Evolutionary conservation across 2,329 filamentous ascomycete genomes (phyloP), one percentile per base, ranked within the genome.

Genomic region (Pseudogymnoascus destructans): DNA sequence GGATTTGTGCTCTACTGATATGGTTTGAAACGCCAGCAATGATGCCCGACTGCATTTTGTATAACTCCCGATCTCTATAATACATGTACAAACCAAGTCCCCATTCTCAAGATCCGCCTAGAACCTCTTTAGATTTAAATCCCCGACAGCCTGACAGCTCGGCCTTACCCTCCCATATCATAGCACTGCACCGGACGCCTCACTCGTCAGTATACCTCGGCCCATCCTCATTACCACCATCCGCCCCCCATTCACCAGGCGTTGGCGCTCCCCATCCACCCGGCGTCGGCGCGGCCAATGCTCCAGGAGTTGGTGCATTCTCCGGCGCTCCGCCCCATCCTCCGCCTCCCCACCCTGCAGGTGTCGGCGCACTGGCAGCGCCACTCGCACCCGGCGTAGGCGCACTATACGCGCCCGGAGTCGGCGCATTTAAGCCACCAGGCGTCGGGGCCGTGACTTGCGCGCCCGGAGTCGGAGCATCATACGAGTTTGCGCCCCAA

Each of bases 341-440:
- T 30, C 55, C 59, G 1, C 66, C 67, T 3, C 67, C 67, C 27
- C 9, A 58, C 9, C 61, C 65, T 7, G 61, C 62, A 13, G 66
- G 65, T 3, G 66, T 67, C 3, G 66, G 63, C 7, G 65, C 72
- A 55, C 67, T 71, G 49, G 66, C 66, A 19, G 66, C 65, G n/a
- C 80, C 81, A 55, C 78, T 81, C 0, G 81, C 84, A 23, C 81
- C 84, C 0, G 86, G 86, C 0, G 86, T 90, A 0, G 85, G 85
- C 13, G 85, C 86, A 7, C 76, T 82, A 63, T 81, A 81, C 5
- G 80, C 84, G 2, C 84, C 85, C 0, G 85, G 87, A 0, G 87
- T 90, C 0, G 86, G 86, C 3, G 87, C 87, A 64, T 80, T 81
- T 66, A 84, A 70, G 0, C 79, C 79, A 52, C 77, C 81, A 0